A percentile compares a stretch with the other conserved stretches of the same genome.
Conservation (phyloP, 2,329 filamentous ascomycete genomes). For the Neodidymelliopsis sp. region DNA sequence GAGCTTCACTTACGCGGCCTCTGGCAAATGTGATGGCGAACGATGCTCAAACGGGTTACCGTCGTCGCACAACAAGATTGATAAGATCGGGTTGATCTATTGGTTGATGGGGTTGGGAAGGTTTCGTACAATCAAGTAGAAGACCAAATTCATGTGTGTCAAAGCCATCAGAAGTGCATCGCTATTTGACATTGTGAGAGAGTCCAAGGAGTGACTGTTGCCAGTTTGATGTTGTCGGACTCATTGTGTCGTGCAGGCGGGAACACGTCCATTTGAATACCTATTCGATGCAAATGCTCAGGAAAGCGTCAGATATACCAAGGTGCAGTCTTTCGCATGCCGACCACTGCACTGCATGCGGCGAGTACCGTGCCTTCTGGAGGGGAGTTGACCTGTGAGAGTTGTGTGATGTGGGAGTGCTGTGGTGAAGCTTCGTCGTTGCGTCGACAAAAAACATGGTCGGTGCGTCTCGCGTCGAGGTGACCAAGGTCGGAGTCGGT, state of each 20-base stretch:
- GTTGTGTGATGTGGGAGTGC: not conserved
- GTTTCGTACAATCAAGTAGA: not conserved
- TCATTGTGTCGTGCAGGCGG: constrained; percentile 9
- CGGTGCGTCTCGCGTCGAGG: constrained; percentile 9
- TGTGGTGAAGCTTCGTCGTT: too few relatives aligned
- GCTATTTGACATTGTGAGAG: not conserved
- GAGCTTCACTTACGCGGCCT: constrained; percentile 18
- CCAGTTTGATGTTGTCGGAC: constrained; percentile 4
- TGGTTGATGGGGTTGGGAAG: not conserved
- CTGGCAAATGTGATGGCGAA: constrained; percentile 1
- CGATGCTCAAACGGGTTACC: constrained; percentile 14
- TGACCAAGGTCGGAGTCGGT: not conserved
- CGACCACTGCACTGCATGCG: constrained; percentile 5
- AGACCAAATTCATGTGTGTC: not conserved
- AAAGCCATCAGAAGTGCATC: not conserved
- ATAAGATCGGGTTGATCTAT: constrained; percentile 14
- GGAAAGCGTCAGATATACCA: constrained; percentile 13
- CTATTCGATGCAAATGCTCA: not conserved
- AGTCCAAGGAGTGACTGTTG: not conserved
- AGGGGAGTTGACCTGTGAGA: not conserved
- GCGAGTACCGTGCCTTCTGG: constrained; percentile 5
- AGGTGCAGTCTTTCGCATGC: constrained; percentile 1
- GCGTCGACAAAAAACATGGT: too few relatives aligned
- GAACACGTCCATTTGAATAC: constrained; percentile 1
- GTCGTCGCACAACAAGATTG: constrained; percentile 9